phyloP scores from a whole-genome alignment of 1,139 yeast genomes.

The Magnusiomyces starmeri region DNA sequence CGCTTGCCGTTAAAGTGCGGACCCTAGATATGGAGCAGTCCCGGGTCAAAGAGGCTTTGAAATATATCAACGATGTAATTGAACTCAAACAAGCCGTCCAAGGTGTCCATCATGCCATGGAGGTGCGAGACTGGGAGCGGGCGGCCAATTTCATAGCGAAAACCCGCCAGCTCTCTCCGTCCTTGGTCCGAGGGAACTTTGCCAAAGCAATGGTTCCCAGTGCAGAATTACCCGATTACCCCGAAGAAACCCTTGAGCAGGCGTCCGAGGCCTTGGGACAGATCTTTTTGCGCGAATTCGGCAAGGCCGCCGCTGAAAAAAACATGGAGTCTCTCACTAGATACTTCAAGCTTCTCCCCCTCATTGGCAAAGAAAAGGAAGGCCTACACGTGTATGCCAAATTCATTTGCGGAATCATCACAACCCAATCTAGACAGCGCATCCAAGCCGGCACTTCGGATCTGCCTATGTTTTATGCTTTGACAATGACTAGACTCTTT shows the following conservation, averaged over 20 bases:
- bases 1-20: slow-evolving; percentile 62
- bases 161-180: slow-evolving; percentile 48
- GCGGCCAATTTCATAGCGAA: slow-evolving; percentile 61
- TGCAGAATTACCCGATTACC: slow-evolving; percentile 78
- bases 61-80: slow-evolving; percentile 61
- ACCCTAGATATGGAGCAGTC: slow-evolving; percentile 63
- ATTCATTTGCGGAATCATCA: slow-evolving; percentile 78
- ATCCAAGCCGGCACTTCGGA: slow-evolving; percentile 34
- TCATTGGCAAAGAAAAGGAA: slow-evolving; percentile 60
- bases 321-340: slow-evolving; percentile 67
- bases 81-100: slow-evolving; percentile 54
- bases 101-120: slow-evolving; percentile 63
- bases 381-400: slow-evolving; percentile 79
- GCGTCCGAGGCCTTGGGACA: slow-evolving; percentile 55
- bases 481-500: slow-evolving; percentile 65
- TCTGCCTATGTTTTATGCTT: slow-evolving; percentile 46
- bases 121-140: slow-evolving; percentile 58
- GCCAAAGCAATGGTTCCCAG: slow-evolving; percentile 87
- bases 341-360: slow-evolving; percentile 80
- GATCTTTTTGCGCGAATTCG: slow-evolving; percentile 56
- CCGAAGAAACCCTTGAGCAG: slow-evolving; percentile 46
- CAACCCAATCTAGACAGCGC: slow-evolving; percentile 64
- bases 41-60: slow-evolving; percentile 56
- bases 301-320: slow-evolving; percentile 56
- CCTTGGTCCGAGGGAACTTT: slow-evolving; percentile 55